These are phyloP conservation scores for Epichloe gansuensis DNA, from an alignment of 2,329 filamentous ascomycete genomes.

Conservation along the genomic window DNA sequence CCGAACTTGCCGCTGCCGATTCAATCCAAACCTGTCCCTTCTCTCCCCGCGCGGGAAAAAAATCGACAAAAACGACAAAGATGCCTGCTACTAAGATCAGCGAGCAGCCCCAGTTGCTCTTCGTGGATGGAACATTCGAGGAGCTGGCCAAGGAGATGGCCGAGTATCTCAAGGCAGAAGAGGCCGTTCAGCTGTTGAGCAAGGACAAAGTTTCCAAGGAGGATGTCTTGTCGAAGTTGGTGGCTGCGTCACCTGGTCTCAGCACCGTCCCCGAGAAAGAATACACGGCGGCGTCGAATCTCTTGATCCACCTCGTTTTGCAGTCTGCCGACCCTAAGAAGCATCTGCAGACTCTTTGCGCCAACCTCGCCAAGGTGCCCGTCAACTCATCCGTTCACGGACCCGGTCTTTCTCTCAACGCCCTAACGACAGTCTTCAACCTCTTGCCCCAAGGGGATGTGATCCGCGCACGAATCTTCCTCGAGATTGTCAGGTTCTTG, in stretches of 20 bases:
- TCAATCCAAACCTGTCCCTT: background rate
- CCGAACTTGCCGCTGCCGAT: background rate
- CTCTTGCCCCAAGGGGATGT: slow-evolving; percentile 66
- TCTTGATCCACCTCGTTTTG: slow-evolving; percentile 84
- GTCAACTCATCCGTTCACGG: slow-evolving; percentile 77
- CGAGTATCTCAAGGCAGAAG: slow-evolving; percentile 78
- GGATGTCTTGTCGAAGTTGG: slow-evolving; percentile 79
- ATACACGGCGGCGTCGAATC: slow-evolving; percentile 91
- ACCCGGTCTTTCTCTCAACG: slow-evolving; percentile 72
- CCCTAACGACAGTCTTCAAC: slow-evolving; percentile 95
- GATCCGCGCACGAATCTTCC: slow-evolving; percentile 79
- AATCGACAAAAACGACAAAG: slow-evolving; percentile 7
- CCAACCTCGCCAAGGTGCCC: slow-evolving; percentile 78
- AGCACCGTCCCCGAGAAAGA: slow-evolving; percentile 91
- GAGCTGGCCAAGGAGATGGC: slow-evolving; percentile 92
- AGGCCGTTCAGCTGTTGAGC: slow-evolving; percentile 63
- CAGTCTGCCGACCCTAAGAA: slow-evolving; percentile 76
- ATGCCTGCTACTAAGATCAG: slow-evolving; percentile 24
- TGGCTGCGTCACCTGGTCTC: slow-evolving; percentile 63
- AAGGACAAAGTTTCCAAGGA: slow-evolving; percentile 58
- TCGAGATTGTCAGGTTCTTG: slow-evolving; percentile 77
- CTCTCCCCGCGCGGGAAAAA: background rate
- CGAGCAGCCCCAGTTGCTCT: slow-evolving; percentile 49
- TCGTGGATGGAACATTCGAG: slow-evolving; percentile 85
- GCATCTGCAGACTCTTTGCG: slow-evolving; percentile 79